Base-by-base conservation (phyloP, 495 filamentous ascomycete genomes). In the Pseudoneurospora amorphoporcata region DNA sequence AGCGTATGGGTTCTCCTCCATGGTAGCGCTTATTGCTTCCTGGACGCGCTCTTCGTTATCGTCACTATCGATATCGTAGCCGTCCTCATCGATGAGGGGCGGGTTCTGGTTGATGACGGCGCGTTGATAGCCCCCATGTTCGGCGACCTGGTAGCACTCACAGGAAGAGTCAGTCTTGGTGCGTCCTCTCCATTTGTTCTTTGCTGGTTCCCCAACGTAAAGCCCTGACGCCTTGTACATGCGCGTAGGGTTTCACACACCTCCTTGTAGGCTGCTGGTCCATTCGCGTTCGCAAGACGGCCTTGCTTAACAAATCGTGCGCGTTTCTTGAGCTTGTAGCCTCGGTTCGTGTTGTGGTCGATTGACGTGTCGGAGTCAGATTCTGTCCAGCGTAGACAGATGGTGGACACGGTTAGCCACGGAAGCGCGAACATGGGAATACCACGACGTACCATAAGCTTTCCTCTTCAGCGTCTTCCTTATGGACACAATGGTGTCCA, bases 351-450 rank as follows among this genome's bases (percentile, higher is more conserved):
- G 70, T 88, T 88, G 78, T 90, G 87, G 53, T 89, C 87, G 77
- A 95, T 92, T 58, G 90, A 88, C 74, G 93, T 92, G 80, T 98
- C 95, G 29, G 93, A 93, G 77, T 95, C 94, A 61, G 92, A 92
- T 68, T 92, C 94, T 97, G 78, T 37, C 8, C 4, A 47, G 12
- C 7, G n/a, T 14, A 4, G 23, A 23, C 23, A 23, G 19, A 70
- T 10, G 17, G 23, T 38, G 39, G 61, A 14, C 39, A 39, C 23
- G 32, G 65, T 29, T 23, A 29, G 68, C 3, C 68, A 70, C 4
- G 1, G 41, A 14, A 43, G 35, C 3, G 14, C 8, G 19, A 71
- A 19, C 32, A 10, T 8, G 17, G 39, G 32, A n/a, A 39, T 2
- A 39, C 68, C 29, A 65, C n/a, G 23, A 29, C n/a, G 23, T 68